Evolutionary conservation across 345 rosid species (phyloP), one percentile per base, ranked within the genome.

Genomic region (Linum lewisii): DNA sequence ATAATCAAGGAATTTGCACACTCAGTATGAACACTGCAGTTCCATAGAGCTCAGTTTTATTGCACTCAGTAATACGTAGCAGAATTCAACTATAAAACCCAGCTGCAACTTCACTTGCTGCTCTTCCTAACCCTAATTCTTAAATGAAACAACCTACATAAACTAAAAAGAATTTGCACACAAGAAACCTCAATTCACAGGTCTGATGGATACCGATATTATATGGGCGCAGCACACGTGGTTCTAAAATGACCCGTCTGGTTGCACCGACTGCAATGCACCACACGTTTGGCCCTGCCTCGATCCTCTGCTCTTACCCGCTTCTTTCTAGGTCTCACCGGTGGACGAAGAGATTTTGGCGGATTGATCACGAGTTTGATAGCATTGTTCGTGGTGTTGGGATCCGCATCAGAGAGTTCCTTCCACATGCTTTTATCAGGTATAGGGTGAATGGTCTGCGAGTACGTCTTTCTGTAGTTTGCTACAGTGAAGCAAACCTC

Each of bases 161-260:
- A n/a, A n/a, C n/a, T n/a, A n/a, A n/a, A n/a, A n/a, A n/a, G n/a
- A n/a, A n/a, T n/a, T n/a, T n/a, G n/a, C n/a, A n/a, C n/a, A n/a
- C n/a, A n/a, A n/a, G n/a, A n/a, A n/a, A n/a, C n/a, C n/a, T n/a
- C n/a, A n/a, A n/a, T n/a, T n/a, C n/a, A n/a, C n/a, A n/a, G n/a
- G n/a, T n/a, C n/a, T n/a, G n/a, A n/a, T n/a, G n/a, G n/a, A 29
- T 5, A 29, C 5, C 34, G n/a, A 29, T 8, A 61, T 70, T 77
- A 92, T 61, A 89, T 88, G 32, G 99, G 97, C 8, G 99, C 89
- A 59, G 95, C 95, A 78, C 95, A 92, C 2, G 98, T 93, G 61
- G 99, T 93, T 75, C 99, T 80, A 75, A 93, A 93, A 79, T 93
- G 99, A 18, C 99, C 94, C 5, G 97, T 89, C 77, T 93, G 99